Percentiles rank a stretch among this genome's conserved stretches.
phyloP scores from a whole-genome alignment of 805 yeast species.

The Hanseniaspora guilliermondii region DNA sequence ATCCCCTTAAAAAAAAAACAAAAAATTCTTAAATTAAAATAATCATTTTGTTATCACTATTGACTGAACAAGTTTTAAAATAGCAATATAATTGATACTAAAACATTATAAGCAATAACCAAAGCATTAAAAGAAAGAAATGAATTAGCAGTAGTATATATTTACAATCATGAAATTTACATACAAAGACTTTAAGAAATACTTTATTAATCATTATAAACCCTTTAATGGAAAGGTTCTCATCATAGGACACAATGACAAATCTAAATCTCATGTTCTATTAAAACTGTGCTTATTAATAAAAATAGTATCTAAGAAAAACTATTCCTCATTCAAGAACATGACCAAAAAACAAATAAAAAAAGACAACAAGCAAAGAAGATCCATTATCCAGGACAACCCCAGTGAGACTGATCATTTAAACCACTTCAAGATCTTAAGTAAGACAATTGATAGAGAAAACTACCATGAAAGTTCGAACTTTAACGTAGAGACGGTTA shows the following conservation, averaged over 20 bases:
- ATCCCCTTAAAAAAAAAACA: not conserved
- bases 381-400: not conserved
- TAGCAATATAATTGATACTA: too few relatives aligned
- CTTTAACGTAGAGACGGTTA: constrained; percentile 56
- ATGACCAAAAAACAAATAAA: constrained; percentile 1
- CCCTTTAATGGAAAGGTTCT: constrained; percentile 11
- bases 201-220: constrained; percentile 1
- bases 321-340: not conserved
- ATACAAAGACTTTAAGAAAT: constrained; percentile 1
- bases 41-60: not conserved
- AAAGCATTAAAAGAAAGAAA: too few relatives aligned
- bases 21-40: not conserved
- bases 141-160: too few relatives aligned
- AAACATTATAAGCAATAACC: not conserved
- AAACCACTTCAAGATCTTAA: not conserved
- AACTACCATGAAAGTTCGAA: constrained; percentile 9
- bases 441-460: constrained; percentile 10
- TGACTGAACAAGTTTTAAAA: too few relatives aligned
- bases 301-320: constrained; percentile 3
- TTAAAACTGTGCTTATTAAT: constrained; percentile 1
- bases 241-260: not conserved
- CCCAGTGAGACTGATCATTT: not conserved
- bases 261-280: constrained; percentile 6
- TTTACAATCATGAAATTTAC: constrained; percentile 10
- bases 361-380: not conserved